phyloP scores from a whole-genome alignment of 805 yeast genomes.

The Candida vaughaniae region DNA sequence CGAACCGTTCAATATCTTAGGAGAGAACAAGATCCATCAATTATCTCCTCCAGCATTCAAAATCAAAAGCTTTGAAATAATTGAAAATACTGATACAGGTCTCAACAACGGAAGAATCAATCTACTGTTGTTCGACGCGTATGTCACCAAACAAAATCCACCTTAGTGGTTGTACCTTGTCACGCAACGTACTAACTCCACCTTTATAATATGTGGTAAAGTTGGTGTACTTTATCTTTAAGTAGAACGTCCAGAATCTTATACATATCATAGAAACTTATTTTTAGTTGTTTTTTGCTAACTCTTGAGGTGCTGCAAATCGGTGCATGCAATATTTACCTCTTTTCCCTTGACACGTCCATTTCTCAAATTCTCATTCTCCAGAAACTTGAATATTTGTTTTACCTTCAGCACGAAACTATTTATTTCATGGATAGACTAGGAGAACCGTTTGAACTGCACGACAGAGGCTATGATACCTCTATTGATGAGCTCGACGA shows the following conservation, averaged over 20 bases:
- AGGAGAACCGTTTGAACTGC: slow-evolving; percentile 2
- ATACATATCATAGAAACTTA: too few species aligned
- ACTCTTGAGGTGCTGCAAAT: too few species aligned
- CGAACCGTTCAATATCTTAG: slow-evolving; percentile 13
- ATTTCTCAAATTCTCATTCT: too few species aligned
- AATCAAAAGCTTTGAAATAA: slow-evolving; percentile 35
- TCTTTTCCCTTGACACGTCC: too few species aligned
- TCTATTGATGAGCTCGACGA: slow-evolving; percentile 5
- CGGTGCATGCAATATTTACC: too few species aligned
- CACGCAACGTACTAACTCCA: neutral
- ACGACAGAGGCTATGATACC: neutral
- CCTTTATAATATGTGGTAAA: neutral
- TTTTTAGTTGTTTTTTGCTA: too few species aligned
- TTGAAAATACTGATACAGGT: slow-evolving; percentile 30
- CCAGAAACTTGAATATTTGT: too few species aligned
- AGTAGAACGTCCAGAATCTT: too few species aligned
- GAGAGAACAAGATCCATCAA: slow-evolving; percentile 5
- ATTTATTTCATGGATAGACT: neutral
- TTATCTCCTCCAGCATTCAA: slow-evolving; percentile 18
- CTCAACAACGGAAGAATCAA: slow-evolving; percentile 35
- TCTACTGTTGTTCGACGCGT: slow-evolving; percentile 41
- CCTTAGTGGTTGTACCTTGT: slow-evolving; percentile 17
- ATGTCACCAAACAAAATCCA: slow-evolving; percentile 41
- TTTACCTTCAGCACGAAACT: too few species aligned
- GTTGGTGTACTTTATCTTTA: too few species aligned